Conservation (phyloP, 1,139 yeast genomes). For the Zhuliangozyma blackwelliae region DNA sequence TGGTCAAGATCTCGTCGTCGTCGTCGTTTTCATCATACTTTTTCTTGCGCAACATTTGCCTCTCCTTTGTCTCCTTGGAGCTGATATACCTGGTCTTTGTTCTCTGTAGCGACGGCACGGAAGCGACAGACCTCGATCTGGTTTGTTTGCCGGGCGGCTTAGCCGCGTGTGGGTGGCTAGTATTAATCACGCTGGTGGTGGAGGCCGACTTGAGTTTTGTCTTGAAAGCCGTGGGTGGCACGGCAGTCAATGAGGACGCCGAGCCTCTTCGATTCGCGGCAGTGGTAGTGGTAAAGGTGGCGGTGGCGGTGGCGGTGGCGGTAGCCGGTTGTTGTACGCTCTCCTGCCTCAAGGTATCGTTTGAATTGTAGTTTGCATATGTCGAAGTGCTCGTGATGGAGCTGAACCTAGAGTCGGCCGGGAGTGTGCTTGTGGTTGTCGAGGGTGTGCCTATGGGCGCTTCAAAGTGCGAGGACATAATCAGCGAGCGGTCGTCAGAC, state of each 20-base stretch:
- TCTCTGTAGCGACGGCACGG: conserved; percentile 21
- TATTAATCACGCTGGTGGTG: conserved; percentile 6
- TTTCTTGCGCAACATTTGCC: conserved; percentile 38
- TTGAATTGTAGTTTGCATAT: conserved; percentile 1
- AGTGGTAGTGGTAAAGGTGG: not conserved
- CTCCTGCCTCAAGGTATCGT: conserved; percentile 1
- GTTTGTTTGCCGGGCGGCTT: conserved; percentile 1
- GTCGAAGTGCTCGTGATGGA: conserved; percentile 25
- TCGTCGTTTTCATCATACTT: conserved; percentile 41
- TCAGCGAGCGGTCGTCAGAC: conserved; percentile 36
- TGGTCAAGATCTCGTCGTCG: conserved; percentile 38
- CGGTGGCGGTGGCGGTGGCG: not conserved
- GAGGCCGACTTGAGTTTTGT: conserved; percentile 7
- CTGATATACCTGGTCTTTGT: conserved; percentile 35
- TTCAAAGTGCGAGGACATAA: conserved; percentile 35
- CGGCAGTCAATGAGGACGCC: not conserved
- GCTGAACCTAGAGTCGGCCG: conserved; percentile 32
- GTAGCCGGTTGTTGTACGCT: not conserved
- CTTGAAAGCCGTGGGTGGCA: not conserved
- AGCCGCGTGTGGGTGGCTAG: not conserved
- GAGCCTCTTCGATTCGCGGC: not conserved
- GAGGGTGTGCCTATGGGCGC: conserved; percentile 2
- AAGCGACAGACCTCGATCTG: conserved; percentile 8
- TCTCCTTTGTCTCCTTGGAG: conserved; percentile 35
- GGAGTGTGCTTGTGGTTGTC: conserved; percentile 1